Evolutionary conservation across 2,329 filamentous ascomycete species (phyloP), one percentile per base, ranked within the genome.

Genomic region (Clarireedia paspali): DNA sequence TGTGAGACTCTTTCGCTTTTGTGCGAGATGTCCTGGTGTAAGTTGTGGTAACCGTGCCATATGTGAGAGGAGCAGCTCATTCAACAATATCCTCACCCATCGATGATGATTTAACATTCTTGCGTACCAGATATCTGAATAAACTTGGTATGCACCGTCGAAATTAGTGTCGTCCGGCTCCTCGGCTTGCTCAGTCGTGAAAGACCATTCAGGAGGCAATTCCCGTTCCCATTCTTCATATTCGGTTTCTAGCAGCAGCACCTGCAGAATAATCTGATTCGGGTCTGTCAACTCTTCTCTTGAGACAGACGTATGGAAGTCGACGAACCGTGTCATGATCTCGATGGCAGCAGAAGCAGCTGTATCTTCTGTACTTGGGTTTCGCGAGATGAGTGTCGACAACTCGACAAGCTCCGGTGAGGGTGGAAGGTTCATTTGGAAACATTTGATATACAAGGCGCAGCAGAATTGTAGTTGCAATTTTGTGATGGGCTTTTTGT

Each of bases 101-200:
- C 63, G 59, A 50, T 64, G 65, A 30, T 64, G 47, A 27, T 62
- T 64, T 42, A 58, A 64, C 23, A 65, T 57, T 53, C 62, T 58
- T 6, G 60, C 59, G n/a, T 51, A 56, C 65, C 66, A 66, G 4
- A 61, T 10, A 48, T 67, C 62, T 3, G 38, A 39, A 53, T 64
- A 65, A 23, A 40, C n/a, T 24, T 66, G 62, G 12, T 53, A 58
- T 5, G 57, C 42, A 5, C 54, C 58, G 3, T 60, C 44, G 26
- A 57, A 66, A 26, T 58, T 50, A 20, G 57, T 49, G 10, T 50
- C 36, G 4, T 44, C 20, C 6, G 30, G 40, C 5, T 57, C 51
- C 12, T 50, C 27, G 4, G 27, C 30, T 6, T 26, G 23, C 4
- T 42, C 23, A 4, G 47, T 53, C 4, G 38, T 44, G 50, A 60